Percentiles rank a stretch among this genome's conserved stretches.
These are phyloP conservation scores for Toxicodendron radicans DNA, from an alignment of 345 rosid species.

Conservation along the genomic window DNA sequence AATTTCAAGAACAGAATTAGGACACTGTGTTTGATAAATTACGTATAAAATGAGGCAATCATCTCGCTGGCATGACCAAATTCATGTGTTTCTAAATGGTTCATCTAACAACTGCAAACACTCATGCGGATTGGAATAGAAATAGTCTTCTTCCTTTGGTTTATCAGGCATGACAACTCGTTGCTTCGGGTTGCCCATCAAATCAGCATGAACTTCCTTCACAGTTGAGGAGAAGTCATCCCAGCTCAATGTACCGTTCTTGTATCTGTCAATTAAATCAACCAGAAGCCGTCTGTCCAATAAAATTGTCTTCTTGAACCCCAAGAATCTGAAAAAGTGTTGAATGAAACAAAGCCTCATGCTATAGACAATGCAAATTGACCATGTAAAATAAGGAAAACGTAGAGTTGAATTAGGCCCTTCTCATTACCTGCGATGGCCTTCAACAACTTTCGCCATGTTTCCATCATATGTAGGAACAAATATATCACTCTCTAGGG, in stretches of 20 bases:
- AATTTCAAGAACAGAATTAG: slow-evolving; percentile 5
- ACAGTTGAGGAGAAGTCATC: slow-evolving; percentile 71
- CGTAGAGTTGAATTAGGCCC: neutral
- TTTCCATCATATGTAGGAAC: slow-evolving; percentile 92
- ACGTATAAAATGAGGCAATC: slow-evolving; percentile 16
- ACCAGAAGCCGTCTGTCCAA: slow-evolving; percentile 77
- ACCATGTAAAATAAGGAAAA: neutral
- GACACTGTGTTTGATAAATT: slow-evolving; percentile 20
- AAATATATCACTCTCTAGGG: slow-evolving; percentile 88
- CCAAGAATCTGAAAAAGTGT: slow-evolving; percentile 64
- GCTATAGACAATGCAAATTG: no score
- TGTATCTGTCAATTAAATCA: slow-evolving; percentile 64
- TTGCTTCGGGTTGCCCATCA: slow-evolving; percentile 72
- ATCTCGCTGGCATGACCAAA: slow-evolving; percentile 26
- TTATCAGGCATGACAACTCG: slow-evolving; percentile 63
- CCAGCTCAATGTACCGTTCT: slow-evolving; percentile 66
- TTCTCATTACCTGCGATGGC: slow-evolving; percentile 80
- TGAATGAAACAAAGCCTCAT: neutral
- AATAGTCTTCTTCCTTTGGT: slow-evolving; percentile 96
- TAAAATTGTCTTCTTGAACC: slow-evolving; percentile 81
- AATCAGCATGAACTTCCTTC: slow-evolving; percentile 65
- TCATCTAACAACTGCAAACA: slow-evolving; percentile 81
- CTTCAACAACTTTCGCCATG: slow-evolving; percentile 99
- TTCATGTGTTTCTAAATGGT: slow-evolving; percentile 48
- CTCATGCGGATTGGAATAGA: slow-evolving; percentile 92